Percentiles rank a stretch among this genome's conserved stretches.
These are phyloP conservation scores for Exophiala xenobiotica DNA, from an alignment of 2,329 filamentous ascomycete species.

Conservation along the genomic window DNA sequence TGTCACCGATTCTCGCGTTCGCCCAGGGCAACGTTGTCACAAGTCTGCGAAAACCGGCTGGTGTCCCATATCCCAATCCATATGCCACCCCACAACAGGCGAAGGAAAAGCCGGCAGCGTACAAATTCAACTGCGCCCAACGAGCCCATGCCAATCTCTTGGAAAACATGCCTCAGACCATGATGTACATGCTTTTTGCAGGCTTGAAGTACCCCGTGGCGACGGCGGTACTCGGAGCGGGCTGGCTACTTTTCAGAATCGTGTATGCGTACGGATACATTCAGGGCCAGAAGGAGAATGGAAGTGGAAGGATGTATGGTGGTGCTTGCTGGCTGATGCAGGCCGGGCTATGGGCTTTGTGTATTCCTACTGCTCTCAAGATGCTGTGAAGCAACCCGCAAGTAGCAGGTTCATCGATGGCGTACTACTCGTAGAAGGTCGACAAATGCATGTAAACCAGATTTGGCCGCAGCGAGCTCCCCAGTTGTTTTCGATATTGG, in stretches of 20 bases:
- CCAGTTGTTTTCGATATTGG: too few species aligned
- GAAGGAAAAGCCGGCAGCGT: constrained; percentile 46
- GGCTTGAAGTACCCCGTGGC: constrained; percentile 55
- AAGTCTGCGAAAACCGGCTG: constrained; percentile 51
- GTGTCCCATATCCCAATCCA: constrained; percentile 57
- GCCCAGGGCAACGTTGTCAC: constrained; percentile 52
- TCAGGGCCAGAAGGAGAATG: constrained; percentile 32
- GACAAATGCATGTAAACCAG: too few species aligned
- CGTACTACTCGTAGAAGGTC: too few species aligned
- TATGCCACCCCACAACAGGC: constrained; percentile 59
- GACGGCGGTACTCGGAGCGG: constrained; percentile 46
- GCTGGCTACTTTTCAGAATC: constrained; percentile 53
- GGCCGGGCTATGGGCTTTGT: constrained; percentile 38
- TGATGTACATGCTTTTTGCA: constrained; percentile 53
- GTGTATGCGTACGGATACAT: constrained; percentile 52
- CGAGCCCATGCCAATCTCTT: constrained; percentile 60
- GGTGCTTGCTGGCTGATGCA: constrained; percentile 42
- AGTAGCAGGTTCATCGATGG: too few species aligned
- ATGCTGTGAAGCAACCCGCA: constrained; percentile 14
- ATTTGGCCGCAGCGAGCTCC: too few species aligned
- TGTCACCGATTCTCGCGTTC: constrained; percentile 53
- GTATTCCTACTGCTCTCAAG: constrained; percentile 19
- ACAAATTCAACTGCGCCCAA: constrained; percentile 55
- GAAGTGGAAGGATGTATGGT: constrained; percentile 39
- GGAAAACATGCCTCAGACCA: constrained; percentile 56